A percentile compares a stretch with the other conserved stretches of the same genome.
Evolutionary conservation across 441 rosid species (phyloP).

Genomic region (Lepidium campestre): DNA sequence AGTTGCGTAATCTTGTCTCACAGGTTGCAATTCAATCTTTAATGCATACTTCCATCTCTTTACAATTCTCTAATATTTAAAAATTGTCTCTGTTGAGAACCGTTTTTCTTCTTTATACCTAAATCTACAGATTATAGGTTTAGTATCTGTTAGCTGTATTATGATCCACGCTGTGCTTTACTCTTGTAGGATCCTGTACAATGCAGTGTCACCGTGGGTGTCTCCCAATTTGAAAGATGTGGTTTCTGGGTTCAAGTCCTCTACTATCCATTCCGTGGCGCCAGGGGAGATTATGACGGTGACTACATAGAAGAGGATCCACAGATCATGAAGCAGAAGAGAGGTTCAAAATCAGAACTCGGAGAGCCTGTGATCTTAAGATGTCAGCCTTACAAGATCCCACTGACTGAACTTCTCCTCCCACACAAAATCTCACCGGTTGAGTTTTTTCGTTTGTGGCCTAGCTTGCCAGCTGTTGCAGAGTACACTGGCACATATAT

Average conservation of each 20-base stretch:
- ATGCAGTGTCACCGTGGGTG: slow-evolving; percentile 94
- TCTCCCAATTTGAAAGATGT: slow-evolving; percentile 92
- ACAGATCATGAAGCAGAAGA: slow-evolving; percentile 71
- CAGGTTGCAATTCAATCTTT: slow-evolving; percentile 54
- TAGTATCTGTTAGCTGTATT: slow-evolving; percentile 1
- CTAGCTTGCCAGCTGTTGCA: slow-evolving; percentile 90
- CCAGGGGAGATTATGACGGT: slow-evolving; percentile 82
- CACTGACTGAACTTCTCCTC: slow-evolving; percentile 89
- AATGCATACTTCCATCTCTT: not conserved
- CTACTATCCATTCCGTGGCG: slow-evolving; percentile 94
- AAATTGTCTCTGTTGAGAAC: not conserved
- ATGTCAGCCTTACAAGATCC: slow-evolving; percentile 97
- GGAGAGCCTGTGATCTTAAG: slow-evolving; percentile 95
- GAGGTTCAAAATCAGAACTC: slow-evolving; percentile 81
- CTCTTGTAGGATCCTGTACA: slow-evolving; percentile 79
- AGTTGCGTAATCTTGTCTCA: slow-evolving; percentile 86
- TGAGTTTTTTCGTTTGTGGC: slow-evolving; percentile 98
- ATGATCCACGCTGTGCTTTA: slow-evolving; percentile 11
- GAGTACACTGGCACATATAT: slow-evolving; percentile 83
- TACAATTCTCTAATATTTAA: not conserved
- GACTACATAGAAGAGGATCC: slow-evolving; percentile 92
- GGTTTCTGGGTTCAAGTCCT: slow-evolving; percentile 95
- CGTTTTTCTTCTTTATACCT: not conserved
- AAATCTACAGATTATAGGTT: not conserved
- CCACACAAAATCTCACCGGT: slow-evolving; percentile 96